Conservation (phyloP, 1,284 basidiomycete genomes). For the Ceratobasidium sp. region DNA sequence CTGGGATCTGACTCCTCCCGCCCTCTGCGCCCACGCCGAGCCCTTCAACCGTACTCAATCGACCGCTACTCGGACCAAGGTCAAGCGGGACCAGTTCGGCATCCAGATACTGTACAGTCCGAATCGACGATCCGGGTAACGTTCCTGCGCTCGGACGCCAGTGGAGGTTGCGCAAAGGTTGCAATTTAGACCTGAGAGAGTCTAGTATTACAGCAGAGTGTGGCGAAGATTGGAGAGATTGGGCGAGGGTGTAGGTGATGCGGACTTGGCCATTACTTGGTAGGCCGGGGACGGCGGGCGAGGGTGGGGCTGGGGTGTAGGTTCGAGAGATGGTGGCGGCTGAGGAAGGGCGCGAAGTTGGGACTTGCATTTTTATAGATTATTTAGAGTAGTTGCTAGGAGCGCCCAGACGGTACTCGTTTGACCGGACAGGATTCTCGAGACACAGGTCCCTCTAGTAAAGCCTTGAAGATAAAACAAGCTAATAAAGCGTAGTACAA, state of each 20-base stretch:
- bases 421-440: background rate
- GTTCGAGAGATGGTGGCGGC: slow-evolving; percentile 4
- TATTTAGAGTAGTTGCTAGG: background rate
- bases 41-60: slow-evolving; percentile 35
- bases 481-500: no score
- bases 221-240: slow-evolving; percentile 36
- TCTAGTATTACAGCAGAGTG: slow-evolving; percentile 29
- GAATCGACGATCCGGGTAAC: slow-evolving; percentile 64
- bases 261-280: slow-evolving; percentile 27
- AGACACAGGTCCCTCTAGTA: background rate
- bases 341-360: slow-evolving; percentile 29
- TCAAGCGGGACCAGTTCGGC: slow-evolving; percentile 81
- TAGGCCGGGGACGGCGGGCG: slow-evolving; percentile 13
- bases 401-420: background rate
- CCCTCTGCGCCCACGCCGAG: slow-evolving; percentile 53
- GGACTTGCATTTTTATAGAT: slow-evolving; percentile 14
- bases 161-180: slow-evolving; percentile 86
- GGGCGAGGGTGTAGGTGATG: slow-evolving; percentile 39
- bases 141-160: slow-evolving; percentile 82
- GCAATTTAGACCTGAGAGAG: slow-evolving; percentile 31
- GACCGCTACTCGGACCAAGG: slow-evolving; percentile 15
- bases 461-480: no score
- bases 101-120: slow-evolving; percentile 90
- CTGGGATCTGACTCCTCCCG: slow-evolving; percentile 78
- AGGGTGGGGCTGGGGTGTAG: slow-evolving; percentile 30